Evolutionary conservation across 2,329 filamentous ascomycete species (phyloP), one percentile per base, ranked within the genome.

Genomic region (Apiospora marii): DNA sequence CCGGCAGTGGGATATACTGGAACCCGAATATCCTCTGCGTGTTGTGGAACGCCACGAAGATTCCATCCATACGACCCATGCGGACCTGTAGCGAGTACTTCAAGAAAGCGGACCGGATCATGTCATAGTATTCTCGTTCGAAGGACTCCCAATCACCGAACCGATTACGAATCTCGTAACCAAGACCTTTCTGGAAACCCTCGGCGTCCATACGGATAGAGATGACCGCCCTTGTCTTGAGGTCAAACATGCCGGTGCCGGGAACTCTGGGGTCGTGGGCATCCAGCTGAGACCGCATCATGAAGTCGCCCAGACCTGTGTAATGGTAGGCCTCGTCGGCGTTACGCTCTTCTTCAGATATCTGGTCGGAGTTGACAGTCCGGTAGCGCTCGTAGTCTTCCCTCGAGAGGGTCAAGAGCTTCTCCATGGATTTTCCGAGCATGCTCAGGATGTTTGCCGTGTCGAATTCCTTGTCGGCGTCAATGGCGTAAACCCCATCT

Each of bases 41-140:
- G 81, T 99, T 99, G 85, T 99, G 96, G 81, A 92, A 99, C 2
- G 96, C 96, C 30, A 98, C 93, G 79, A 98, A 99, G 69, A 98
- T 98, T 71, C 96, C 96, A 80, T 99, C 96, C 97, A 99, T 99
- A 69, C 95, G 92, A 24, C 97, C 96, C 90, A 99, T 97, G 64
- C 96, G 93, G 41, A 96, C 97, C 83, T 99, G 96, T 43, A 99
- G 87, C 13, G 95, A 98, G 82, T 99, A 99, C 80, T 99, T 99
- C 71, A 99, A 86, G 84, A 99, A 96, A 0, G 96, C 96, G 1
- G 95, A 90, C 70, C 97, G 90, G 73, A 97, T 96, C 95, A 99
- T 97, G 82, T 99, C 96, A 81, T 92, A 97, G 81, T 96, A 98
- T 79, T 99, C 97, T 73, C 95, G 91, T 83, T 99, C 96, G 81